Conservation (phyloP, 2,329 filamentous ascomycete genomes). For the Colletotrichum sp. region DNA sequence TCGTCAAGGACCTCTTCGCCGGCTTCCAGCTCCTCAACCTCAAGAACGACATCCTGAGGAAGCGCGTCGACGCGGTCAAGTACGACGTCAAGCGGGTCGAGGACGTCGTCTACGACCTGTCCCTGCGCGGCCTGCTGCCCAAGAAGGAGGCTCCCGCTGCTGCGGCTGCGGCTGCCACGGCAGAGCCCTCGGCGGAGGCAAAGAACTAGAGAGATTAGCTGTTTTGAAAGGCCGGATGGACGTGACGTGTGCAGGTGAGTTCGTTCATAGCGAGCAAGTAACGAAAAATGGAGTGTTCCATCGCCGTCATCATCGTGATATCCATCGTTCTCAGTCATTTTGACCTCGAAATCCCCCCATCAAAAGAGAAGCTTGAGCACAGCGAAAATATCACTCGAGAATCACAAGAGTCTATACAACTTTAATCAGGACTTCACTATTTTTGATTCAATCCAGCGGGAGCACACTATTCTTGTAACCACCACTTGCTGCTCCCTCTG, state of each 20-base stretch:
- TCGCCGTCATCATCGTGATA: background rate
- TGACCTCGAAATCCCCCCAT: background rate
- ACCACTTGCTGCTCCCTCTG: background rate
- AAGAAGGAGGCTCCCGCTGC: background rate
- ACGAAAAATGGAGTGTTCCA: background rate
- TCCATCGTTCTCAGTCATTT: accelerated
- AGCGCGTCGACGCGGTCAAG: slow-evolving; percentile 91
- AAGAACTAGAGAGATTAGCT: background rate
- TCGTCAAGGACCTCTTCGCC: slow-evolving; percentile 93
- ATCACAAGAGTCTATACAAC: background rate
- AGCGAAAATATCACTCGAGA: background rate
- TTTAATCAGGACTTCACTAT: background rate
- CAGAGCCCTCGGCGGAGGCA: background rate
- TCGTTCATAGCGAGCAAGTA: background rate
- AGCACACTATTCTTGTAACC: background rate
- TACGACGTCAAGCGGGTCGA: slow-evolving; percentile 98
- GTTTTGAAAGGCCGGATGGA: background rate
- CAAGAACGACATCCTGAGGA: slow-evolving; percentile 91
- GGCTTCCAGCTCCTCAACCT: slow-evolving; percentile 97
- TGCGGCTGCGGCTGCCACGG: background rate
- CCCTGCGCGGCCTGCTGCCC: slow-evolving; percentile 80
- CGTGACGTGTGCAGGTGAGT: background rate
- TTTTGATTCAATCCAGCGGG: accelerated
- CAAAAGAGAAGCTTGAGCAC: background rate
- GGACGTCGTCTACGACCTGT: slow-evolving; percentile 96